These are phyloP conservation scores for Capsicum chinense DNA, from an alignment of 257 asterid genomes.

Conservation along the genomic window DNA sequence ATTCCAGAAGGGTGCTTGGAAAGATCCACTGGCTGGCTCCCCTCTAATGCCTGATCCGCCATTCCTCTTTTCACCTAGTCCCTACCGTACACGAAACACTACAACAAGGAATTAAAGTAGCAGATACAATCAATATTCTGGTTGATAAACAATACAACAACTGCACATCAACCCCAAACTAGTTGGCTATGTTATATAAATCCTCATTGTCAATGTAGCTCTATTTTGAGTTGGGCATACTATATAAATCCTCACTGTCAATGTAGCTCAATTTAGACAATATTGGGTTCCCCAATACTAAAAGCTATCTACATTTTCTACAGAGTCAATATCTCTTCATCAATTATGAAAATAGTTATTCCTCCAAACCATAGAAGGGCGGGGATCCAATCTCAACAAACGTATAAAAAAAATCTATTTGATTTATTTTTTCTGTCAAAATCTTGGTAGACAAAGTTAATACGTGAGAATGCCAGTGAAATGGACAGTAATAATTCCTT, in stretches of 20 bases:
- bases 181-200: not conserved
- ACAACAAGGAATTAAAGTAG: conserved; percentile 22
- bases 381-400: not conserved
- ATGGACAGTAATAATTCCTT: not conserved
- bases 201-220: not conserved
- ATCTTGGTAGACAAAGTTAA: not conserved
- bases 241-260: not conserved
- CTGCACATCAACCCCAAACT: not conserved
- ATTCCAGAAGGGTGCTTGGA: conserved; percentile 87
- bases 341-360: not conserved
- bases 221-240: not conserved
- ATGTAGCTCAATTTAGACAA: not conserved
- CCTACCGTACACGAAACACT: not conserved
- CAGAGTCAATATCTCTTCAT: not conserved
- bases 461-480: not conserved
- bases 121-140: conserved; percentile 16
- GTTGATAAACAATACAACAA: not conserved
- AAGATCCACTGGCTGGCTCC: conserved; percentile 76
- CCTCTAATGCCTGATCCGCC: conserved; percentile 84
- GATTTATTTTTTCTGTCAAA: not conserved
- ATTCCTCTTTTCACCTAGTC: conserved; percentile 40
- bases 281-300: not conserved
- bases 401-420: not conserved
- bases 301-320: not conserved
- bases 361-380: not conserved